Percentiles rank a stretch among this genome's conserved stretches.
These are phyloP conservation scores for Mallotus repandus DNA, from an alignment of 441 rosid genomes.

Conservation along the genomic window DNA sequence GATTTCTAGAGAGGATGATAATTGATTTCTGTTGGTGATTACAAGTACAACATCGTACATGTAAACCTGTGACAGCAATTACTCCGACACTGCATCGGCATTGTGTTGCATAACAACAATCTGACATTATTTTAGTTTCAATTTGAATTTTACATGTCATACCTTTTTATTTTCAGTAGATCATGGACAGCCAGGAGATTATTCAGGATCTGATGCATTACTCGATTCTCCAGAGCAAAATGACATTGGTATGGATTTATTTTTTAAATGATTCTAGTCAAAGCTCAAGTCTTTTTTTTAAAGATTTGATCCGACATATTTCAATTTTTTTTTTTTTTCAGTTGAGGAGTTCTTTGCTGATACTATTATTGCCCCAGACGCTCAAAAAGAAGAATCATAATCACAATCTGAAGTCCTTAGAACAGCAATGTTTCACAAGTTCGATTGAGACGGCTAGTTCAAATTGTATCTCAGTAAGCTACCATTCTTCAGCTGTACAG, in stretches of 20 bases:
- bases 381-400: slow-evolving; percentile 5
- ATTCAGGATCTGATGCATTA: slow-evolving; percentile 6
- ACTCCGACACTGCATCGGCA: neutral
- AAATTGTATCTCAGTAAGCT: neutral
- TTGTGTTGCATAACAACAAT: neutral
- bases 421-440: neutral
- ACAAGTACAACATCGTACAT: neutral
- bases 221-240: slow-evolving; percentile 2
- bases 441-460: too few species aligned
- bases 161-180: neutral
- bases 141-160: neutral
- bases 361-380: neutral
- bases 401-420: neutral
- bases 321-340: slow-evolving; percentile 8
- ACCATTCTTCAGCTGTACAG: slow-evolving; percentile 1
- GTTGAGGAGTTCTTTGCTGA: slow-evolving; percentile 20
- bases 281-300: neutral
- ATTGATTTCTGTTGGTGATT: neutral
- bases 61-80: neutral
- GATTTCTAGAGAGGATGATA: neutral
- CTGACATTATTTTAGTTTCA: neutral
- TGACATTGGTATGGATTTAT: slow-evolving; percentile 2
- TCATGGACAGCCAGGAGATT: slow-evolving; percentile 8
- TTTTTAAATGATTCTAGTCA: neutral
- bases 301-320: neutral